phyloP scores from a whole-genome alignment of 2,329 filamentous ascomycete genomes.

The Venturia oleaginea region DNA sequence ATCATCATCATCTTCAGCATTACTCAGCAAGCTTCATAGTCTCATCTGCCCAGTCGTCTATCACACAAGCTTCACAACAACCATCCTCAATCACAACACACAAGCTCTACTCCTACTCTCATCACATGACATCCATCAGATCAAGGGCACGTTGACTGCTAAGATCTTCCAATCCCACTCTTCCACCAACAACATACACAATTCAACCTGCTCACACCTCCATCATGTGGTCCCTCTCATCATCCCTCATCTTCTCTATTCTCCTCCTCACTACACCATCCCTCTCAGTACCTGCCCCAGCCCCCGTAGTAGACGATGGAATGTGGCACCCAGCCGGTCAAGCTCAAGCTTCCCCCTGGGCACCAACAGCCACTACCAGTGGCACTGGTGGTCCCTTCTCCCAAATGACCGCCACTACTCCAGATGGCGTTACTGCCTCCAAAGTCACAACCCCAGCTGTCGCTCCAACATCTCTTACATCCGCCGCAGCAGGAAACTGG shows the following conservation, averaged over 20 bases:
- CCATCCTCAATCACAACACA: not conserved
- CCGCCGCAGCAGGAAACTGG: slow-evolving; percentile 11
- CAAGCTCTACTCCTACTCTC: not conserved
- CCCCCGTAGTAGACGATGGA: slow-evolving; percentile 10
- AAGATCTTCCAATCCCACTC: not conserved
- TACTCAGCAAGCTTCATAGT: not conserved
- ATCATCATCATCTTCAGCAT: not conserved
- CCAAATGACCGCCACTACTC: slow-evolving; percentile 5
- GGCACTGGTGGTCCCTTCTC: not conserved
- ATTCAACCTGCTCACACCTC: slow-evolving; percentile 3
- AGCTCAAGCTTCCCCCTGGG: not conserved
- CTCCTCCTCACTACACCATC: slow-evolving; percentile 8
- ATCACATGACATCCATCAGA: not conserved
- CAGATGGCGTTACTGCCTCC: not conserved
- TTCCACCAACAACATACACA: not conserved
- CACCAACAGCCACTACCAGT: not conserved
- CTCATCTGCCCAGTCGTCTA: not conserved
- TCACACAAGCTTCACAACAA: not conserved
- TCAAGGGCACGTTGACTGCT: not conserved
- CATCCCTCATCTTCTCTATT: slow-evolving; percentile 11
- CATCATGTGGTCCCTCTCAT: slow-evolving; percentile 10
- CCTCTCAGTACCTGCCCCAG: not conserved
- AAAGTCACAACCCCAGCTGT: not conserved
- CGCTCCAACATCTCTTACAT: not conserved
- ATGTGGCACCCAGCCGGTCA: slow-evolving; percentile 6